A percentile compares a stretch with the other conserved stretches of the same genome.
Conservation (phyloP, 345 rosid genomes). For the Sisymbrium altissimum region DNA sequence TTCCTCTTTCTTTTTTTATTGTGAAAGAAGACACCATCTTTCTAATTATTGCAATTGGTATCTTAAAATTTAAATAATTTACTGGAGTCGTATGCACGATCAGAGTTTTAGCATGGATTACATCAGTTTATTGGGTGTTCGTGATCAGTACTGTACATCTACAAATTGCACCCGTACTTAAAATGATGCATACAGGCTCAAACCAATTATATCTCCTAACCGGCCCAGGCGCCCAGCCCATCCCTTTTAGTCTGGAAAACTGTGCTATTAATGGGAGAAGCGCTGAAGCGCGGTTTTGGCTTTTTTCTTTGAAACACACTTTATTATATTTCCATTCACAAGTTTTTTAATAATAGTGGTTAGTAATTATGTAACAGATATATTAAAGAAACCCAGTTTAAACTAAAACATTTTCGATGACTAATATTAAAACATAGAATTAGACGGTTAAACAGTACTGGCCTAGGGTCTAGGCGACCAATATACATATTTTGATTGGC, state of each 20-base stretch:
- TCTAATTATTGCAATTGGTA: not conserved
- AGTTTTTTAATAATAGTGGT: too few species aligned
- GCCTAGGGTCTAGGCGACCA: too few species aligned
- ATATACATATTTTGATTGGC: too few species aligned
- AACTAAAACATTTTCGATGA: too few species aligned
- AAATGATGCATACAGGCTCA: not conserved
- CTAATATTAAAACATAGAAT: too few species aligned
- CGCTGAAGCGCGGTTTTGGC: too few species aligned
- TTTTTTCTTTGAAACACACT: too few species aligned
- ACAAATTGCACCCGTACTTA: not conserved
- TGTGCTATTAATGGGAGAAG: too few species aligned
- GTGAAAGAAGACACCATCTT: not conserved
- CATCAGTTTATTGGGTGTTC: not conserved
- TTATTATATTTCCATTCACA: too few species aligned
- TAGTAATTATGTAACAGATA: too few species aligned
- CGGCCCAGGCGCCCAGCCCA: slow-evolving; percentile 14
- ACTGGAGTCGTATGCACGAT: not conserved
- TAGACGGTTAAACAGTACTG: too few species aligned
- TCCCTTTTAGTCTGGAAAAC: not conserved
- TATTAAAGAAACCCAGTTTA: too few species aligned
- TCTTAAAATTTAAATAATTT: not conserved
- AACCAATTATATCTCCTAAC: not conserved
- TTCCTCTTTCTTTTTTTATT: not conserved
- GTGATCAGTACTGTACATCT: not conserved
- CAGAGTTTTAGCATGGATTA: not conserved